Evolutionary conservation across 495 filamentous ascomycete species (phyloP).

Genomic region (Talaromyces wortmannii): DNA sequence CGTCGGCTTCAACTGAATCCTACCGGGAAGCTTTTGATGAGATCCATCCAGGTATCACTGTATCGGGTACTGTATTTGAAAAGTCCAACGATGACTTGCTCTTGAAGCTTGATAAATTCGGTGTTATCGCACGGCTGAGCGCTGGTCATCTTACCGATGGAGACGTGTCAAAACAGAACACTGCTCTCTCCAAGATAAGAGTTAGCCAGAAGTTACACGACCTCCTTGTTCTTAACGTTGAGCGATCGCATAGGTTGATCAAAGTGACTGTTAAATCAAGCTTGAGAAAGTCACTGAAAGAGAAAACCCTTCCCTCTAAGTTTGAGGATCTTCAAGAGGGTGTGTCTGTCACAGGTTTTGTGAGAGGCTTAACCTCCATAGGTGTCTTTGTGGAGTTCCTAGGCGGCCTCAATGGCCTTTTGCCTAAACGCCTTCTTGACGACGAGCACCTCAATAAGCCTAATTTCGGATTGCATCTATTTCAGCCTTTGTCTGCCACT

Average conservation of each 20-base stretch:
- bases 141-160: constrained; percentile 79
- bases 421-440: constrained; percentile 68
- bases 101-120: constrained; percentile 63
- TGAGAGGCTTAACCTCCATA: constrained; percentile 71
- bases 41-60: constrained; percentile 61
- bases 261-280: constrained; percentile 73
- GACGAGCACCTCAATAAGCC: constrained; percentile 57
- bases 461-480: constrained; percentile 67
- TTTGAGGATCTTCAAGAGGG: constrained; percentile 68
- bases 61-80: constrained; percentile 73
- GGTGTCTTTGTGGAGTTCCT: constrained; percentile 79
- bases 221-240: constrained; percentile 77
- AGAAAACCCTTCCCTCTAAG: constrained; percentile 52
- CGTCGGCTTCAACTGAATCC: constrained; percentile 62
- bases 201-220: constrained; percentile 75
- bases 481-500: constrained; percentile 62
- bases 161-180: constrained; percentile 62
- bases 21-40: constrained; percentile 69
- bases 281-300: constrained; percentile 66
- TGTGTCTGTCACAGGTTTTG: constrained; percentile 67
- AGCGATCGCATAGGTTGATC: constrained; percentile 64
- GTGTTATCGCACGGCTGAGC: constrained; percentile 67
- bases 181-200: constrained; percentile 68
- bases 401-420: constrained; percentile 65
- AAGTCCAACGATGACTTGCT: constrained; percentile 76